Base-by-base conservation (phyloP, 1,139 yeast species). In the Taphrina flavorubra region DNA sequence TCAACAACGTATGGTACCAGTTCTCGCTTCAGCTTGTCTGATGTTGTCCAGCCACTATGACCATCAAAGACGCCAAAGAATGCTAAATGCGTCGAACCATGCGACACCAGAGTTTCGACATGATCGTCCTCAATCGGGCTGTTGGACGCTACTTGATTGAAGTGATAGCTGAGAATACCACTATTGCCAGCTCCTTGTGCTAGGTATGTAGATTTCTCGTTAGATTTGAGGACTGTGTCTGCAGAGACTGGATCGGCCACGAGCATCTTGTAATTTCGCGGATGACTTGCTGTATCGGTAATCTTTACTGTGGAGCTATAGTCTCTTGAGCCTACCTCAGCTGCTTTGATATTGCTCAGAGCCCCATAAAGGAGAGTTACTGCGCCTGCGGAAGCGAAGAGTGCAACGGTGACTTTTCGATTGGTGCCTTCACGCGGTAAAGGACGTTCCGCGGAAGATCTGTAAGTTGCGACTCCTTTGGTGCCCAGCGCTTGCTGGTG, bases 41-140 rank as follows among this genome's bases (percentile, higher is more conserved):
- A 87, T 0, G 99, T 95, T 71, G 90, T 90, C 87, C 97, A 92
- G 20, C 99, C 99, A 2, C 97, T 92, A 78, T 94, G 99, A 13
- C 99, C 99, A 78, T 94, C 99, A 77, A 88, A 94, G 0, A 95
- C 86, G 1, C 98, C 97, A 84, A 96, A 95, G 76, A 94, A 91
- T 85, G 90, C 89, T 90, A 97, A 89, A 58, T 69, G 61, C 20
- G 70, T 71, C 13, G 69, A 68, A n/a, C 55, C 70, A 37, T 66
- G 67, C 0, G 91, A 91, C 71, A 90, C 92, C 13, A 92, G 88
- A 56, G 92, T 86, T 76, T 92, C 98, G 0, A 94, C 86, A 71
- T 96, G 85, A 75, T 90, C 97, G 77, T 94, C 99, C 78, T 94
- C 99, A 73, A 92, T 91, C 10, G 99, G 99, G 60, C 89, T 86